Conservation (phyloP, 768 basidiomycete genomes). For the Phylloporus arenicola region DNA sequence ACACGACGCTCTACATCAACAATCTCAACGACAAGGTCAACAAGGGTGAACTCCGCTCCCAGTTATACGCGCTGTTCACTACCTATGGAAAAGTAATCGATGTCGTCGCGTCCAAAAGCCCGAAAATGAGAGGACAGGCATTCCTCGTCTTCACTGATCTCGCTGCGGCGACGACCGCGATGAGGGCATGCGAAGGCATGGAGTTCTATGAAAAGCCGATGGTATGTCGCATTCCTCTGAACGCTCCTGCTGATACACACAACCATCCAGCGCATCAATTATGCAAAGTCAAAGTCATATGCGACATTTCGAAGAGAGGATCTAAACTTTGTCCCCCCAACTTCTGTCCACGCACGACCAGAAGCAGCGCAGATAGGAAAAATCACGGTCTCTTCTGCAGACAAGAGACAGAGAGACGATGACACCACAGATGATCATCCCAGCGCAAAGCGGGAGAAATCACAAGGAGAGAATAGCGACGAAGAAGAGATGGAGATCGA, state of each 20-base stretch:
- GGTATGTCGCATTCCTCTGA: slow-evolving; percentile 44
- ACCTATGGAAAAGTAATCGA: slow-evolving; percentile 94
- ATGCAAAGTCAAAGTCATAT: slow-evolving; percentile 85
- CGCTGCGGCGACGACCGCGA: slow-evolving; percentile 82
- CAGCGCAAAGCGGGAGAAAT: slow-evolving; percentile 63
- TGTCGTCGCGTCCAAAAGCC: slow-evolving; percentile 81
- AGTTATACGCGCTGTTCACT: slow-evolving; percentile 85
- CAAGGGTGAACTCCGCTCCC: slow-evolving; percentile 79
- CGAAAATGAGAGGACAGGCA: slow-evolving; percentile 88
- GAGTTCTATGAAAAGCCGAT: slow-evolving; percentile 88
- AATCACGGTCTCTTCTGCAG: slow-evolving; percentile 32
- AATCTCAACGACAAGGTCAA: slow-evolving; percentile 91
- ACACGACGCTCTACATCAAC: slow-evolving; percentile 84
- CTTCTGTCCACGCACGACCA: slow-evolving; percentile 53
- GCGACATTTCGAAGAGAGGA: slow-evolving; percentile 78
- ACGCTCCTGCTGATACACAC: slow-evolving; percentile 4
- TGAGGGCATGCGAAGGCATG: slow-evolving; percentile 92
- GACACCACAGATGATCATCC: slow-evolving; percentile 49
- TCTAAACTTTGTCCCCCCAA: slow-evolving; percentile 73
- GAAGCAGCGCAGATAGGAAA: slow-evolving; percentile 38
- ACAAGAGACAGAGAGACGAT: slow-evolving; percentile 67
- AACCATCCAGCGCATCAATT: slow-evolving; percentile 69
- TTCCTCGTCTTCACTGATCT: slow-evolving; percentile 95
- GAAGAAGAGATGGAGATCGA: slow-evolving; percentile 95
- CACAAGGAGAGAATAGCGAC: slow-evolving; percentile 56